Evolutionary conservation across 2,329 filamentous ascomycete genomes (phyloP), one percentile per base, ranked within the genome.

Genomic region (Aspergillus vadensis): DNA sequence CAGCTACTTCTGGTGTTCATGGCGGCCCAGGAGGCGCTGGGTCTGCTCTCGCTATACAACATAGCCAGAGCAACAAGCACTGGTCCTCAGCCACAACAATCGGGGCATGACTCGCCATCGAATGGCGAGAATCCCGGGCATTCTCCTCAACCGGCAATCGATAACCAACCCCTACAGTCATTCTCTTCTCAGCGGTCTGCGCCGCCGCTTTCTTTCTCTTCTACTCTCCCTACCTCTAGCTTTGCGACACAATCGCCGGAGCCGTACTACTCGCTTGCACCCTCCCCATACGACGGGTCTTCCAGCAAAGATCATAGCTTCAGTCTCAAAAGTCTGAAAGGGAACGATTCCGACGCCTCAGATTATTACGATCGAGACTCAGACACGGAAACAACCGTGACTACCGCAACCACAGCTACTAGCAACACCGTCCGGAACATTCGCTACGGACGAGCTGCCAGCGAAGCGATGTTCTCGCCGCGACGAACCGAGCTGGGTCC

Each of bases 1-100:
- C 76, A 76, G 58, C 63, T 72, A 15, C 69, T 79, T 30, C 64
- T 78, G 50, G 61, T 72, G 17, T 77, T 79, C 41, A 77, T 79
- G 72, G 67, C 69, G 15, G 69, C 70, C 4, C 76, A 79, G 51
- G 77, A 79, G 57, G 66, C 69, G n/a, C 58, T 78, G 53, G 67
- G 67, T 5, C 58, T 78, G 49, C 50, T 72, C 9, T 62, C 70
- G 15, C 58, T 71, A 30, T 72, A 70, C 50, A 67, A 59, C 9
- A 62, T 58, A 19, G 32, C 53, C 7, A 23, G 57, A 7, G 30
- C 53, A 7, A 15, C 43, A n/a, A 25, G 56, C 23, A 38, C 58
- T 47, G 27, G 30, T 12, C 41, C 56, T 7, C 63, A 63, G 51
- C 56, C 44, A 19, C 58, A 58, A n/a, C 59, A 61, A 36, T 55